Evolutionary conservation across 495 filamentous ascomycete species (phyloP), one percentile per base, ranked within the genome.

Genomic region (Stereocaulon alpinum): DNA sequence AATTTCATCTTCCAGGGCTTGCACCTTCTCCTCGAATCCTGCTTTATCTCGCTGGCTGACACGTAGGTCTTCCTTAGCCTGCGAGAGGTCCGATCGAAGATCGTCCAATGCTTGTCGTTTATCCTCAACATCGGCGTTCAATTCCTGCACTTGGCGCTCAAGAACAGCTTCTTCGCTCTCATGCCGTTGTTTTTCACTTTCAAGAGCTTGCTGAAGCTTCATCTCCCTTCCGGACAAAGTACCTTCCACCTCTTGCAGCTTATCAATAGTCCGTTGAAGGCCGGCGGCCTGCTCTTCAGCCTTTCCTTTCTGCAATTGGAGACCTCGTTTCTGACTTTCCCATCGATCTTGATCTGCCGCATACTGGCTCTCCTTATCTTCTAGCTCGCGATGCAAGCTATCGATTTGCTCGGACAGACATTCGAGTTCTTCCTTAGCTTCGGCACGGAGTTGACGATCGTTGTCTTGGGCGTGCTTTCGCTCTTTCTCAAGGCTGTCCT

Each of bases 1-100:
- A 12, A 92, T 76, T 67, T 94, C 88, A 61, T 91, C 88, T 66
- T 92, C 87, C 17, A 94, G 68, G n/a, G 77, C 81, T 62, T 87
- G 81, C 10, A 87, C 72, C 64, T 85, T 89, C 49, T 89, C 84
- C 44, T 76, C 74, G 32, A 89, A 73, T 1, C 74, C 70, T 55
- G 80, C 77, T 69, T 83, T 80, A 41, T 86, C 82, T 17, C 85
- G 80, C 63, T 83, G 78, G 50, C 80, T 80, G 50, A 84, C 71
- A 30, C 85, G 83, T 12, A 88, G 77, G 18, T 91, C 84, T 64
- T 92, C 85, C 47, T 79, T 80, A 27, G 81, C 75, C 9, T 74
- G 65, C 10, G 85, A 78, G 15, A 87, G 72, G 48, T 90, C 82
- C 43, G 75, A 73, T 51, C 78, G 72, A 52, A 79, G 72, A 53